Percentiles rank a stretch among this genome's conserved stretches.
These are phyloP conservation scores for Carallia brachiata DNA, from an alignment of 345 rosid genomes.

Conservation along the genomic window DNA sequence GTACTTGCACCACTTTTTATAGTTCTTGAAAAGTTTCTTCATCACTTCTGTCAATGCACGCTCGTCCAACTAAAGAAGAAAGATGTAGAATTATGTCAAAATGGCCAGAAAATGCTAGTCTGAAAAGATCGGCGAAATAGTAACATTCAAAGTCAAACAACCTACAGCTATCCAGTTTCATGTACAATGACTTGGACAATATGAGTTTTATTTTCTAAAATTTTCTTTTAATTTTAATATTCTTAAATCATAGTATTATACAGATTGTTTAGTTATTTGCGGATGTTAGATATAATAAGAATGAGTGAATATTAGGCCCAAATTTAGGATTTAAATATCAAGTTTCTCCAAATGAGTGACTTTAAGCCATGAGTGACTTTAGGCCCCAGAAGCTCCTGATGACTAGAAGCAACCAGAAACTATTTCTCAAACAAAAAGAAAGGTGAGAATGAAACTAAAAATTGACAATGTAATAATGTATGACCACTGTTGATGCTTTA, in stretches of 20 bases:
- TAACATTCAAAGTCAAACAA: background rate
- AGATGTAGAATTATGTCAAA: background rate
- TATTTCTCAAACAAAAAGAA: background rate
- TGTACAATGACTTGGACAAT: background rate
- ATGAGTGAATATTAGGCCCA: background rate
- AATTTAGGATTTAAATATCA: background rate
- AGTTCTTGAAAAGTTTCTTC: constrained; percentile 98
- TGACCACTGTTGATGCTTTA: background rate
- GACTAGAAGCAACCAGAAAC: background rate
- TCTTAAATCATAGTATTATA: too few relatives aligned
- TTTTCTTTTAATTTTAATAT: background rate
- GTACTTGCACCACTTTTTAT: constrained; percentile 98
- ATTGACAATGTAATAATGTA: background rate
- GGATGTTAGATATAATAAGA: background rate
- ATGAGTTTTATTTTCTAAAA: background rate
- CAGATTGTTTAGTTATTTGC: too few relatives aligned
- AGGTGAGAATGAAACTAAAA: background rate
- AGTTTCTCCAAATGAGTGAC: too few relatives aligned
- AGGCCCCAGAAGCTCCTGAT: background rate
- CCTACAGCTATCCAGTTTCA: background rate
- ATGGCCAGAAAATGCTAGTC: background rate
- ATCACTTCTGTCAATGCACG: constrained; percentile 92
- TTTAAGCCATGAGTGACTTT: too few relatives aligned
- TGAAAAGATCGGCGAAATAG: background rate
- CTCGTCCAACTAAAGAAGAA: constrained; percentile 72